Evolutionary conservation across 305 asterid species (phyloP), one percentile per base, ranked within the genome.

Genomic region (Caryopteris hybrid): DNA sequence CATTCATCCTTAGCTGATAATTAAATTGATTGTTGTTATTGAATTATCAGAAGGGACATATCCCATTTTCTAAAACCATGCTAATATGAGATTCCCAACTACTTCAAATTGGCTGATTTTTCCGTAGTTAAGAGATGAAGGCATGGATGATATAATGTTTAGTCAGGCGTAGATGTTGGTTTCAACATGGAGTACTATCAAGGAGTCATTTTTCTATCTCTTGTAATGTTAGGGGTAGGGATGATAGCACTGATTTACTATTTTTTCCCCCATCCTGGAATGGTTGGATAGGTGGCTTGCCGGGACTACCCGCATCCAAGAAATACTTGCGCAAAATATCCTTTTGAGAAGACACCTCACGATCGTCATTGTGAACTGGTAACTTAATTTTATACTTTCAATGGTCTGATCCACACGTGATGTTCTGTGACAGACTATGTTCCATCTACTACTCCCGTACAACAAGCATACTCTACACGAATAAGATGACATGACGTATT

Each of bases 291-390:
- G 97, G 90, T 91, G 63, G 98, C 96, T 1, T 89, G 96, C 61
- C 76, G 92, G 64, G 98, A 92, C 73, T 92, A 71, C 66, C 97
- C 98, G 5, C 98, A 92, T 73, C 71, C 96, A 8, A 78, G 98
- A 64, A 82, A 88, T 73, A 53, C 72, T 10, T 92, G 98, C 46
- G 80, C 57, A 1, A 69, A 71, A 58, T 66, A 56, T 69, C 88
- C 87, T 1, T 92, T 87, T 57, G 78, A 39, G 55, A 82, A 55
- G 60, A 88, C 95, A 6, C 75, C 85, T 57, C 97, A 88, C n/a
- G 79, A 77, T 56, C 63, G 12, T 5, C 34, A 69, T 81, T 92
- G 98, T 46, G 13, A 75, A 55, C 27, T 73, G 88, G 96, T 89
- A 83, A 74, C 17, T 13, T 65, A 0, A 14, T n/a, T n/a, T 1